Percentiles rank a stretch among this genome's conserved stretches.
Evolutionary conservation across 1,284 basidiomycete species (phyloP).

Genomic region (Puccinia polysora): DNA sequence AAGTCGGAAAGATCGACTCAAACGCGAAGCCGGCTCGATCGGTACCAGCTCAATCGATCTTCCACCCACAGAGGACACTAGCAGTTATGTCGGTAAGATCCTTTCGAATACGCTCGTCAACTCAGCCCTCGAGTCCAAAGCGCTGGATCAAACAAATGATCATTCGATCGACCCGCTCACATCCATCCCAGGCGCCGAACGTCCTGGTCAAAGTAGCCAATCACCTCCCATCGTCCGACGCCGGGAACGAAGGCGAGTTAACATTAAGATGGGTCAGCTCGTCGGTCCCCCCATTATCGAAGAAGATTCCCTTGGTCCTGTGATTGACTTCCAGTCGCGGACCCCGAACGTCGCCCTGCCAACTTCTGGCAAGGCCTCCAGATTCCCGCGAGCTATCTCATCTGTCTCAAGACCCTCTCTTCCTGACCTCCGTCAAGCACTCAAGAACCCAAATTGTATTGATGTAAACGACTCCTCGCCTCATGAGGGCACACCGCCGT

Average conservation of each 20-base stretch:
- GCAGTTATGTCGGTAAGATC: background rate
- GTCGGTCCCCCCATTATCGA: slow-evolving; percentile 35
- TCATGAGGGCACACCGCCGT: background rate
- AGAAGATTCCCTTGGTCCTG: slow-evolving; percentile 20
- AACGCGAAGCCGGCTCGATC: background rate
- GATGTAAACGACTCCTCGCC: too few species aligned
- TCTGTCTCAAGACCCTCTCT: slow-evolving; percentile 23
- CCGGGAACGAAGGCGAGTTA: slow-evolving; percentile 28
- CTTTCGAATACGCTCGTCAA: slow-evolving; percentile 12
- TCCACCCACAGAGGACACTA: background rate
- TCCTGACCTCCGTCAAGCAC: slow-evolving; percentile 27
- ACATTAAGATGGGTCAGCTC: slow-evolving; percentile 38
- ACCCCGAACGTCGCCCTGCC: background rate
- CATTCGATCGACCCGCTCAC: background rate
- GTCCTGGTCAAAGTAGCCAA: background rate
- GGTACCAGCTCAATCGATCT: slow-evolving; percentile 16
- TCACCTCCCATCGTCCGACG: slow-evolving; percentile 16
- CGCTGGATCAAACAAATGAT: background rate
- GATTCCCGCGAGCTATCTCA: background rate
- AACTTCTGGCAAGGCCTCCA: background rate
- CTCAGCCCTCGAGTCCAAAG: slow-evolving; percentile 5
- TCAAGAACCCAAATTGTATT: slow-evolving; percentile 11
- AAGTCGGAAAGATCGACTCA: background rate
- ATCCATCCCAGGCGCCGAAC: background rate
- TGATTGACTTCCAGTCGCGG: background rate